These are phyloP conservation scores for Pythium monospermum DNA, from an alignment of 352 stramenopile species.

Conservation along the genomic window DNA sequence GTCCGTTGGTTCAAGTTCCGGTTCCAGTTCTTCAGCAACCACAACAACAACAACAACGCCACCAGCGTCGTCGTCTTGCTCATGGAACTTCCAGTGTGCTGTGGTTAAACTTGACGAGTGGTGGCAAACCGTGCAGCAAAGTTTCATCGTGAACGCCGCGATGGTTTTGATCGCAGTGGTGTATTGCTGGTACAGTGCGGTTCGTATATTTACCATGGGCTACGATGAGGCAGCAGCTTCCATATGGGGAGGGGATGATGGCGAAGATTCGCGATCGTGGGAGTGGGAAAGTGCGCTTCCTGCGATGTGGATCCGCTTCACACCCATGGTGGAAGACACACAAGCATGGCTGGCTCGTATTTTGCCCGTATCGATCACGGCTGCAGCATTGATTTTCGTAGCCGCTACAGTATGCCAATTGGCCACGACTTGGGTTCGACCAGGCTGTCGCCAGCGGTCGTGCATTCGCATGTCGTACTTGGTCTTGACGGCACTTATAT, in stretches of 20 bases:
- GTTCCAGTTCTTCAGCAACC: too few species aligned
- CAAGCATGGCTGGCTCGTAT: constrained; percentile 40
- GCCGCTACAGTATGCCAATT: constrained; percentile 31
- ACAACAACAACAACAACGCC: background rate
- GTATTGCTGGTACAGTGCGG: constrained; percentile 28
- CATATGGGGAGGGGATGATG: constrained; percentile 7
- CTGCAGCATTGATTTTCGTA: constrained; percentile 10
- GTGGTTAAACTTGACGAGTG: constrained; percentile 1
- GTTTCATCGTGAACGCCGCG: background rate
- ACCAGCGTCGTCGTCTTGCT: background rate
- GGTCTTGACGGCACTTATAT: constrained; percentile 17
- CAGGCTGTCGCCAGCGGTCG: background rate
- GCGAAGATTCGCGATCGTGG: background rate
- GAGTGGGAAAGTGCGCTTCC: constrained; percentile 19
- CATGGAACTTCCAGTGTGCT: background rate
- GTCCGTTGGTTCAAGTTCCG: too few species aligned
- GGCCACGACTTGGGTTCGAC: too few species aligned
- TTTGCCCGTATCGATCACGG: constrained; percentile 22
- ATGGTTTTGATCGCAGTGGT: constrained; percentile 10
- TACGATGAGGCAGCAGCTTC: background rate
- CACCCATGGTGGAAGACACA: constrained; percentile 30
- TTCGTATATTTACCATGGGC: constrained; percentile 17
- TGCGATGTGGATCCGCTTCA: constrained; percentile 26
- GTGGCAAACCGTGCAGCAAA: constrained; percentile 26
- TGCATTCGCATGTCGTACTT: constrained; percentile 22